Evolutionary conservation across 192 early-diverging fungal genomes (phyloP), one percentile per base, ranked within the genome.

Genomic region (Coemansia sp.): DNA sequence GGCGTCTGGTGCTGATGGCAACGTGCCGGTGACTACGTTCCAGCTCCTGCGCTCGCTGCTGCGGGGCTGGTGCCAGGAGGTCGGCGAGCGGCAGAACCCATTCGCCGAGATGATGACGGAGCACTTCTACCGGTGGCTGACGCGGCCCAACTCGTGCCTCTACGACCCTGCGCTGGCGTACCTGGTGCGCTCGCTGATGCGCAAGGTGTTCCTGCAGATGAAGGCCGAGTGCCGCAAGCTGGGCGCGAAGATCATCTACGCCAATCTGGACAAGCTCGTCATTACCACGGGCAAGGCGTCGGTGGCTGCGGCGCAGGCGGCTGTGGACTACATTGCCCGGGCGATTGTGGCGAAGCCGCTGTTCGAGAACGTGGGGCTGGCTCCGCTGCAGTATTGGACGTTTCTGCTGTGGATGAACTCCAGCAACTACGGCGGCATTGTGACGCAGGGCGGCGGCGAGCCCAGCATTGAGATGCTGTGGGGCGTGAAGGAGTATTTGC

Each of bases 371-470:
- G 57, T 99, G 3, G 85, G 88, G 56, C 52, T 99, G 60, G 75
- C 85, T 10, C 80, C 86, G n/a, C 75, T 83, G 28, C 76, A 86
- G 62, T 92, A 88, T 62, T 99, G 92, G 91, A 84, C 88, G 31
- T 85, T 88, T 38, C 58, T 95, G 62, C 41, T 96, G 38, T 99
- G 97, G 97, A 94, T 95, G 92, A 93, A 99, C 70, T 73, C 77
- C 56, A 85, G 86, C 63, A 99, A 99, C 76, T 94, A 87, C 72
- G 95, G 93, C 14, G 79, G 75, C 7, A 72, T 77, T 26, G 80
- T 73, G 7, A 64, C 62, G 3, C 75, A 38, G 50, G 53, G 16
- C 28, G 23, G 35, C 18, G 39, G 39, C 12, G 75, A 82, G 64
- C 75, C 75, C 50, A 67, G 79, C 43, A 83, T 88, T 41, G 79